Conservation (phyloP, 257 asterid genomes). For the Solanum corneliomulleri region DNA sequence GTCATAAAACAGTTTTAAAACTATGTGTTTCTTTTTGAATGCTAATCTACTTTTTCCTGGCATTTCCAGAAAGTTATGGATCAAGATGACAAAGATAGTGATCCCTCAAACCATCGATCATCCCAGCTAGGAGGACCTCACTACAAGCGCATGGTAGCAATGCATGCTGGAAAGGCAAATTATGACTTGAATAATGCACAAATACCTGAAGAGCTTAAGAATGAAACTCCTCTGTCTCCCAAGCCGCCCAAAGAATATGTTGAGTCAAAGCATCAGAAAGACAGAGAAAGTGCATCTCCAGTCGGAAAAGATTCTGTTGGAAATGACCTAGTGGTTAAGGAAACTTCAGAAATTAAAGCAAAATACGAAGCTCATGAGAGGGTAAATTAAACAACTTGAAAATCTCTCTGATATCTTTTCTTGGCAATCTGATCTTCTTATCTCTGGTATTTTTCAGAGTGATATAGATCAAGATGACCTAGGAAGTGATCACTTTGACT, state of each 20-base stretch:
- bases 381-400: neutral
- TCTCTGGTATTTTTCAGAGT: neutral
- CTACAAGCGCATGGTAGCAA: neutral
- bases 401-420: neutral
- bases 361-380: constrained; percentile 13
- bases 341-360: neutral
- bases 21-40: neutral
- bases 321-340: constrained; percentile 26
- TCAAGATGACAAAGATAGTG: neutral
- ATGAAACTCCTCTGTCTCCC: neutral
- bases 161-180: neutral
- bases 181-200: neutral
- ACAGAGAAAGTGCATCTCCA: constrained; percentile 18
- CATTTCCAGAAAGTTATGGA: neutral
- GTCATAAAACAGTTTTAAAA: neutral
- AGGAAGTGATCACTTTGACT: neutral
- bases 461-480: neutral
- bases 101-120: neutral
- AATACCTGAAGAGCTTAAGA: neutral
- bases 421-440: neutral
- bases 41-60: neutral
- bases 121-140: neutral
- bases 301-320: constrained; percentile 37
- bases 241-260: neutral
- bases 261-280: neutral